These are phyloP conservation scores for Leersia perrieri DNA, from an alignment of 176 grass and related monocot genomes.

Conservation along the genomic window DNA sequence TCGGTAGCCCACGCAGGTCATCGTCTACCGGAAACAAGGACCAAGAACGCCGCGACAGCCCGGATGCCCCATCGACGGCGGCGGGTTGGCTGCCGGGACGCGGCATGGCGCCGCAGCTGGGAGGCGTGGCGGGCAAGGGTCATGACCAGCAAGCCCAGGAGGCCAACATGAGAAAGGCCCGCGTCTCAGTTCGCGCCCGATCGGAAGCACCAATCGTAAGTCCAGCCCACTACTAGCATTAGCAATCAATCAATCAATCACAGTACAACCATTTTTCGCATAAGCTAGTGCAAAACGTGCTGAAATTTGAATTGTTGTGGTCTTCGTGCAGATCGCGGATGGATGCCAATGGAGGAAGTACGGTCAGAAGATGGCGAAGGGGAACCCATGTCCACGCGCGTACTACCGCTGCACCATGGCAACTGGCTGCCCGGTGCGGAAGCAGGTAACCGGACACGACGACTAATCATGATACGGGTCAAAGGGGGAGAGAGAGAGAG, in stretches of 20 bases:
- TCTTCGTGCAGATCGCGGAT: constrained; percentile 69
- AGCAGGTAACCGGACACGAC: constrained; percentile 61
- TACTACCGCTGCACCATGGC: constrained; percentile 99
- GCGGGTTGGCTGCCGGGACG: constrained; percentile 19
- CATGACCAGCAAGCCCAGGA: constrained; percentile 48
- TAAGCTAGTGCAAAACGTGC: not conserved
- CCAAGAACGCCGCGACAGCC: constrained; percentile 19
- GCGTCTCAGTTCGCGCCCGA: constrained; percentile 88
- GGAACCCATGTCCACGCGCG: constrained; percentile 91
- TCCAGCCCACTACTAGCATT: not conserved
- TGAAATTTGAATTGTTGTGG: not conserved
- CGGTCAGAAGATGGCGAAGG: constrained; percentile 98
- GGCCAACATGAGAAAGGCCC: constrained; percentile 86
- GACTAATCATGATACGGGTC: not conserved
- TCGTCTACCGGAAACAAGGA: constrained; percentile 33
- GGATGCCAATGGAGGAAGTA: constrained; percentile 99
- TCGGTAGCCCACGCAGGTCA: constrained; percentile 51
- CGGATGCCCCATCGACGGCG: constrained; percentile 29
- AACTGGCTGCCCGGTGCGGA: constrained; percentile 82
- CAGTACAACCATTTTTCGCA: not conserved
- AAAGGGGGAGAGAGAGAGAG: not conserved
- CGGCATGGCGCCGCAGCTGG: constrained; percentile 24
- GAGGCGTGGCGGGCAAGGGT: constrained; percentile 13
- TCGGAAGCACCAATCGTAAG: constrained; percentile 91
- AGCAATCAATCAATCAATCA: too few relatives aligned